Base-by-base conservation (phyloP, 805 yeast genomes). In the Maudiozyma bulderi region DNA sequence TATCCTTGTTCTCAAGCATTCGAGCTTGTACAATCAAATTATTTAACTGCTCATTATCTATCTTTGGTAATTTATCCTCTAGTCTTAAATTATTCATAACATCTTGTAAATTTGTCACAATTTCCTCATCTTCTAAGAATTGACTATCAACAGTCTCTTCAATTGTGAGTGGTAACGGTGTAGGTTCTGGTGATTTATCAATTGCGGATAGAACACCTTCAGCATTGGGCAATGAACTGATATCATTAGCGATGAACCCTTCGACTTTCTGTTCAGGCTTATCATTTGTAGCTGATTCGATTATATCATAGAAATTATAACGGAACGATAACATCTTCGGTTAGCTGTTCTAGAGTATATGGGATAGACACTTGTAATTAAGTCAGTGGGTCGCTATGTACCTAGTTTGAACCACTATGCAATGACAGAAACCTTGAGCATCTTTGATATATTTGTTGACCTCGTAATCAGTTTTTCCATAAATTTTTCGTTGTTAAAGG, bases 41-140 rank as follows among this genome's bases (percentile, higher is more conserved):
- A 35, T 35, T 13, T n/a, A 35, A 13, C 14, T n/a, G 15, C 9
- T n/a, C 15, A 9, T 13, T 35, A 35, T 35, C 33, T 29, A 50
- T 35, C 10, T 13, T 42, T 8, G 50, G 50, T 34, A 49, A 48
- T 43, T 58, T 60, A 5, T 59, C 45, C 20, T 44, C 45, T 11
- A 59, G 42, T 44, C 58, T 48, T 40, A 60, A 46, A 28, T 20
- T 20, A 20, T 20, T 35, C 14, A 8, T n/a, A 13, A n/a, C 38
- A 35, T n/a, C 14, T 13, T 35, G 13, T 13, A 35, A 35, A n/a
- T 35, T 35, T 15, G 14, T 8, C 38, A 35, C 14, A 35, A 6
- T 35, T 14, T 35, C 38, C 8, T 35, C 26, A 20, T 20, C 26
- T 20, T 20, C 26, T 20, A 20, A 20, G 26, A 20, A 20, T 4